These are phyloP conservation scores for Psilocybe azurescens DNA, from an alignment of 768 basidiomycete genomes.

Conservation along the genomic window DNA sequence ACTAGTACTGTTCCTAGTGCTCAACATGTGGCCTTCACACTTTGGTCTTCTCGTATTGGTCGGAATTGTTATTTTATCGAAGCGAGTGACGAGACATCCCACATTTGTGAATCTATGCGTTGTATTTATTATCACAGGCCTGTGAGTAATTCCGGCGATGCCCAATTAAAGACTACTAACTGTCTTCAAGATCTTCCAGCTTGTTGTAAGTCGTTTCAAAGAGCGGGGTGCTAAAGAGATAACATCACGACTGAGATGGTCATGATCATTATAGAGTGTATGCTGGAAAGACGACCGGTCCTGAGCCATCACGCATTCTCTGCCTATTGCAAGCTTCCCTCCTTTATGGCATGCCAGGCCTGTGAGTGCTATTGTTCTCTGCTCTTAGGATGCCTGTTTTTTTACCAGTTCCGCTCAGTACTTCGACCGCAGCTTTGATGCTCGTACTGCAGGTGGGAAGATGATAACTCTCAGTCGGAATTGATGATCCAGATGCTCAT, in stretches of 20 bases:
- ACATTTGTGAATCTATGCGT: slow-evolving; percentile 53
- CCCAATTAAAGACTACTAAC: not conserved
- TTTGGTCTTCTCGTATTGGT: slow-evolving; percentile 52
- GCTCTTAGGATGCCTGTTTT: not conserved
- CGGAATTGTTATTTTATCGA: slow-evolving; percentile 42
- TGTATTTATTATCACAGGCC: slow-evolving; percentile 50
- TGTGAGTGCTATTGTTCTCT: slow-evolving; percentile 35
- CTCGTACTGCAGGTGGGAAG: slow-evolving; percentile 46
- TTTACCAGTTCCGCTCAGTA: slow-evolving; percentile 27
- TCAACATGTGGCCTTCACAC: slow-evolving; percentile 57
- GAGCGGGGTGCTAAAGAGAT: slow-evolving; percentile 10
- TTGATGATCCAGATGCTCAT: not conserved
- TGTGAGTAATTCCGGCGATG: slow-evolving; percentile 34
- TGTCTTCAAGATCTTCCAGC: slow-evolving; percentile 39
- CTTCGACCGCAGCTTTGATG: slow-evolving; percentile 45
- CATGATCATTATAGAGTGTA: slow-evolving; percentile 38
- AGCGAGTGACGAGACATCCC: slow-evolving; percentile 46
- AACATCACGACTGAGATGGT: not conserved
- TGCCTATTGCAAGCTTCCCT: slow-evolving; percentile 53
- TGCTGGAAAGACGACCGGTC: slow-evolving; percentile 44
- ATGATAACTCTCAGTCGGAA: not conserved
- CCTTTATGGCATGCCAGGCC: slow-evolving; percentile 51
- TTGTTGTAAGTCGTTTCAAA: slow-evolving; percentile 33
- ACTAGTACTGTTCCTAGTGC: slow-evolving; percentile 45
- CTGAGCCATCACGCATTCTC: slow-evolving; percentile 47